These are phyloP conservation scores for Paracoccidioides brasiliensis DNA, from an alignment of 2,329 filamentous ascomycete species.

Conservation along the genomic window DNA sequence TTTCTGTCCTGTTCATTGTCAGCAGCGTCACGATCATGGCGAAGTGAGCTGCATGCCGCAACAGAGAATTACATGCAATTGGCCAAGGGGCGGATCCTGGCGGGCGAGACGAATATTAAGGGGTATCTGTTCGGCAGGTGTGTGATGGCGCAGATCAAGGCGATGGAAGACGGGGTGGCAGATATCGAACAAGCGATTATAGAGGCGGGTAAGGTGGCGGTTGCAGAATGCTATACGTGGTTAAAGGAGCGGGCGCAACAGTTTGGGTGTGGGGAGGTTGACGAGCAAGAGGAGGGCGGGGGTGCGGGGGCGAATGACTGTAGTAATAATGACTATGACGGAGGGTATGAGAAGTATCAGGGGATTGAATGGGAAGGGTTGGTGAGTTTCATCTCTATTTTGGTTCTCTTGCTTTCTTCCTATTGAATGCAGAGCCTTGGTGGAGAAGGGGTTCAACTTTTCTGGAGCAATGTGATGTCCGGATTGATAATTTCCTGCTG, in stretches of 20 bases:
- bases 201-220: background rate
- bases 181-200: conserved; percentile 1
- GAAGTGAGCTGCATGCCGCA: conserved; percentile 3
- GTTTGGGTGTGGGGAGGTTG: background rate
- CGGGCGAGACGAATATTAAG: conserved; percentile 11
- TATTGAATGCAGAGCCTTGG: no score
- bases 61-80: conserved; percentile 4
- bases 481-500: no score
- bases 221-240: conserved; percentile 1
- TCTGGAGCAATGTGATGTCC: no score
- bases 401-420: background rate
- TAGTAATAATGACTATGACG: background rate
- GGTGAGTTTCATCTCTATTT: background rate
- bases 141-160: conserved; percentile 9
- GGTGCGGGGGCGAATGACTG: no score
- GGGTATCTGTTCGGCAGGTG: conserved; percentile 4
- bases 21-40: conserved; percentile 1
- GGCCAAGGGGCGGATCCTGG: conserved; percentile 3
- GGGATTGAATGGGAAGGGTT: background rate
- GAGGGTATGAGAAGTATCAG: background rate
- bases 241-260: conserved; percentile 1
- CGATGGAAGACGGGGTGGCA: conserved; percentile 1
- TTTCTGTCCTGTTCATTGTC: background rate
- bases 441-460: no score
- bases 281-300: background rate